Evolutionary conservation across 1,139 yeast genomes (phyloP).

Genomic region (Keqinozyma sinolaborantium): DNA sequence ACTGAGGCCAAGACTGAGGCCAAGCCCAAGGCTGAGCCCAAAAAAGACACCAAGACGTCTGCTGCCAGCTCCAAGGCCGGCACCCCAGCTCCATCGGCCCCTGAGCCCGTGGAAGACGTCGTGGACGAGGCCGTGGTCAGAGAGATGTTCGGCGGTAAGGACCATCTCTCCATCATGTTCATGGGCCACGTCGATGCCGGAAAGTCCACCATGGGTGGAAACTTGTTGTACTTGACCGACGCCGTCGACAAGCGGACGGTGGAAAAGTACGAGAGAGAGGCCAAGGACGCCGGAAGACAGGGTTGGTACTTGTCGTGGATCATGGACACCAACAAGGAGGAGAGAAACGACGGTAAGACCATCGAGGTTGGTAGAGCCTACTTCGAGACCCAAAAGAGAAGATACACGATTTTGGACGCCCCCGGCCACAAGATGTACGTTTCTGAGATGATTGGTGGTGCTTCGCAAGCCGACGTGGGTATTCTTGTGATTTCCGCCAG

Average conservation of each 20-base stretch:
- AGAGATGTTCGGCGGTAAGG: constrained; percentile 96
- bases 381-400: constrained; percentile 95
- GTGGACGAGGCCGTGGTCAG: constrained; percentile 85
- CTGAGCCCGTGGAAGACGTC: constrained; percentile 62
- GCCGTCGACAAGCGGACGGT: constrained; percentile 99
- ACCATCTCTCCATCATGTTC: constrained; percentile 91
- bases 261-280: constrained; percentile 96
- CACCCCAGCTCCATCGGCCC: constrained; percentile 11
- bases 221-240: constrained; percentile 86
- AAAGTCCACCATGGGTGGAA: constrained; percentile 99
- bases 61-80: constrained; percentile 10
- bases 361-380: constrained; percentile 98
- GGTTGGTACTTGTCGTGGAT: constrained; percentile 99
- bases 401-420: constrained; percentile 96
- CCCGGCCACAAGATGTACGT: constrained; percentile 99
- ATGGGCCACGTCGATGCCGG: constrained; percentile 99
- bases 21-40: constrained; percentile 8
- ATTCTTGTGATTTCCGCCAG: constrained; percentile 95
- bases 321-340: constrained; percentile 98
- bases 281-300: constrained; percentile 98
- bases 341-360: constrained; percentile 97
- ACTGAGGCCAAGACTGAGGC: constrained; percentile 4
- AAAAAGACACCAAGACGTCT: constrained; percentile 5
- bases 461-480: constrained; percentile 98
- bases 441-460: constrained; percentile 99